A percentile compares a stretch with the other conserved stretches of the same genome.
These are phyloP conservation scores for Orbilia ellipsospora DNA, from an alignment of 2,329 filamentous ascomycete species.

Conservation along the genomic window DNA sequence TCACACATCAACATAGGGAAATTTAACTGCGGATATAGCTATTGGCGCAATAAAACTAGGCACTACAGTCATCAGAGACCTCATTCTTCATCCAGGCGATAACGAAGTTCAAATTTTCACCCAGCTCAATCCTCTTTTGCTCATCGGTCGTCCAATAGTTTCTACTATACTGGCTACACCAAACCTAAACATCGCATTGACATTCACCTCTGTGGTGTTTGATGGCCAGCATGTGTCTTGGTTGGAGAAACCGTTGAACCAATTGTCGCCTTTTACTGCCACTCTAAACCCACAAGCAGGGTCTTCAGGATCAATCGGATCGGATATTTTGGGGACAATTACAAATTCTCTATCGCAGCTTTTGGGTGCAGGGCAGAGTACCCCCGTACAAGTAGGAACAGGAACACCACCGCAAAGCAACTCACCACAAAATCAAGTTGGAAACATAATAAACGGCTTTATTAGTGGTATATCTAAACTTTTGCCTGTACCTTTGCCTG, in stretches of 20 bases:
- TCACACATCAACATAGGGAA: constrained; percentile 65
- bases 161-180: background rate
- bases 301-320: no score
- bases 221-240: constrained; percentile 57
- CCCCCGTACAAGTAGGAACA: no score
- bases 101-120: constrained; percentile 70
- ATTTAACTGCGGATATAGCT: constrained; percentile 71
- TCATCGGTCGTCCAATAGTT: constrained; percentile 63
- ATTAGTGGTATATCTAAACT: no score
- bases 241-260: constrained; percentile 56
- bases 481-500: no score
- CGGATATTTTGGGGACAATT: no score
- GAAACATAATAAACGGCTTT: no score
- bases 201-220: constrained; percentile 57
- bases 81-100: constrained; percentile 70
- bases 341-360: no score
- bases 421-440: no score
- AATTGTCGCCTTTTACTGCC: constrained; percentile 37
- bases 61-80: constrained; percentile 69
- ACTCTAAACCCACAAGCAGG: constrained; percentile 36
- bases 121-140: constrained; percentile 65
- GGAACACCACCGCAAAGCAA: no score
- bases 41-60: constrained; percentile 69
- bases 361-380: no score
- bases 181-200: constrained; percentile 53